Evolutionary conservation across 768 basidiomycete genomes (phyloP), one percentile per base, ranked within the genome.

Genomic region (Sistotremastrum suecicum): DNA sequence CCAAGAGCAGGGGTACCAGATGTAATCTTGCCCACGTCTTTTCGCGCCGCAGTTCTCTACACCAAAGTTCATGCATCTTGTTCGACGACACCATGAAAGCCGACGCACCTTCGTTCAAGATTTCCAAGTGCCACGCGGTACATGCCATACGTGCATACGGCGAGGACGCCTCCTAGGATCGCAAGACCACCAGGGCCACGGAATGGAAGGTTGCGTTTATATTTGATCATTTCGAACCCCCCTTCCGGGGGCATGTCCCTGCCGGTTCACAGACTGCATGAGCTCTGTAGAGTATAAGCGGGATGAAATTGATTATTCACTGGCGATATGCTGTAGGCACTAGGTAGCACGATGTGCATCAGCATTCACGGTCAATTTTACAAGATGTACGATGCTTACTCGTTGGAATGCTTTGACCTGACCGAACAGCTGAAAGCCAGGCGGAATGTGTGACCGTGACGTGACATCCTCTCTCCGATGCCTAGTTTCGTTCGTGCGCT

Each of bases 181-280:
- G 74, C 81, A 46, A 81, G 68, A 28, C 88, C 90, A 34, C 87
- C 77, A 44, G 88, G 89, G 2, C 88, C 88, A 48, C 84, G 77
- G 60, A 88, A 69, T 40, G 94, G 91, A 41, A 98, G 76, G 64
- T 92, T 94, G 54, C 94, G 84, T 64, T 90, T 92, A 75, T 97
- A 99, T 64, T 82, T 82, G 66, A 99, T 66, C 31, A 82, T 66
- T 59, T 87, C 90, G 65, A 94, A 99, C 2, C 94, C 94, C 50
- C 90, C 91, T 39, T 78, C 54, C 37, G 94, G 94, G 55, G 94
- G 94, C 79, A 99, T 83, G 59, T 99, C 94, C 66, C 92, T 95
- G 65, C 31, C 33, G 30, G 37, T 32, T 43, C 31, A 4, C 29
- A 48, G 34, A 38, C 35, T 37, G 9, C n/a, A 40, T 44, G 20